Evolutionary conservation across 768 basidiomycete genomes (phyloP), one percentile per base, ranked within the genome.

Genomic region (Calocybe gangraenosa): DNA sequence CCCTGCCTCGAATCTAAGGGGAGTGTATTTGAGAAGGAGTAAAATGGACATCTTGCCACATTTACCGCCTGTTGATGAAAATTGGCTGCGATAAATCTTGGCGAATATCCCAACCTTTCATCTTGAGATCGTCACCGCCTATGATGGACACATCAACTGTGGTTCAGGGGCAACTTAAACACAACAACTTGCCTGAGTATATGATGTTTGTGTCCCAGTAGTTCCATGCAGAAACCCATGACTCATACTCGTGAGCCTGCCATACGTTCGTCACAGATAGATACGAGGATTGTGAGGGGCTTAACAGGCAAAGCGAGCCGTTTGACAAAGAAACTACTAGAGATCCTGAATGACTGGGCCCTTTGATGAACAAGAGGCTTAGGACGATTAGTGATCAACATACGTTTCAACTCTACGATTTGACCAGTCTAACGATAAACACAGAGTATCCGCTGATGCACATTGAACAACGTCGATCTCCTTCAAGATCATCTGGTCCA

Each of bases 401-500:
- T 64, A 84, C 84, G 50, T 63, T 44, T 65, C 65, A 20, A 50
- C 61, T 23, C 78, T 73, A 14, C 88, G 76, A 54, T 87, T 86
- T 0, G 88, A 87, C 92, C 93, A 99, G 63, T 97, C 96, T 20
- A 98, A 66, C 7, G 93, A 97, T 14, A 99, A 79, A 56, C 91
- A 94, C 1, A 99, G 68, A 0, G 75, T 73, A 20, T 82, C 76
- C 0, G 76, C 59, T 0, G 80, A 20, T 66, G 71, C 67, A 46
- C 81, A 81, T 21, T 63, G 60, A 19, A 86, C 62, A 11, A 65
- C 64, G 21, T 73, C 63, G n/a, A 70, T 49, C 34, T 55, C 61
- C 6, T 59, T 47, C 19, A 86, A 55, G 46, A 48, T 59, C 40
- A 58, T 62, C 79, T 80, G 58, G 20, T 15, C 36, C 32, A 48